Percentiles rank a stretch among this genome's conserved stretches.
Evolutionary conservation across 768 basidiomycete species (phyloP).

Genomic region (Roridomyces roridus): DNA sequence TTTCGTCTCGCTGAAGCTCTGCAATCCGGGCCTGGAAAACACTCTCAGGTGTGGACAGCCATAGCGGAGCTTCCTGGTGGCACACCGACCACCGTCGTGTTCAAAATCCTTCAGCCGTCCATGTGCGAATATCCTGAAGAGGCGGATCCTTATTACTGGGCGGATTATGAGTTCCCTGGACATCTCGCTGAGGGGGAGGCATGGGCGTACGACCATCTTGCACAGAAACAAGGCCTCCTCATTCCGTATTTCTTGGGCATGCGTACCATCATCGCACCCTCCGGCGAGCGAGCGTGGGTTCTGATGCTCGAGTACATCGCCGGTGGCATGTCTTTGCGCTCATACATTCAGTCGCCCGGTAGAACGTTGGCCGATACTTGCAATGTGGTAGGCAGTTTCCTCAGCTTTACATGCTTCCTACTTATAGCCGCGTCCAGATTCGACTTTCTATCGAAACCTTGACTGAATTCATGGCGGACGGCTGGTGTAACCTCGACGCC

Average conservation of each 20-base stretch:
- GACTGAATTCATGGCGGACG: too few species aligned
- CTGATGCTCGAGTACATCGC: slow-evolving; percentile 10
- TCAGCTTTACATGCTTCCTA: too few species aligned
- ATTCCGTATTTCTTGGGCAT: slow-evolving; percentile 6
- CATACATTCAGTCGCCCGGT: too few species aligned
- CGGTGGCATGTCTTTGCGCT: too few species aligned
- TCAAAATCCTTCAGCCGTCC: slow-evolving; percentile 3
- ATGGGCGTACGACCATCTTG: slow-evolving; percentile 2
- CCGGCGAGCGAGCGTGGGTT: slow-evolving; percentile 5
- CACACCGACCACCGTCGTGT: neutral
- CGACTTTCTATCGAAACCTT: too few species aligned
- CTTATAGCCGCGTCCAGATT: too few species aligned
- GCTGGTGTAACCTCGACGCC: too few species aligned
- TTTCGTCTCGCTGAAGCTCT: neutral
- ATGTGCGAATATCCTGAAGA: neutral
- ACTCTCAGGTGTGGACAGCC: slow-evolving; percentile 2
- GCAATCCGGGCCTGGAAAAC: neutral
- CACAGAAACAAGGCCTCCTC: neutral
- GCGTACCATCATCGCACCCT: slow-evolving; percentile 3
- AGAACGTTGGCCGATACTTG: too few species aligned
- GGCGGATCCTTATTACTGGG: neutral
- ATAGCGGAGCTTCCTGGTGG: neutral
- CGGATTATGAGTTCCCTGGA: neutral
- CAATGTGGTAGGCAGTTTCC: too few species aligned
- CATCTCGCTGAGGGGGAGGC: slow-evolving; percentile 3